Evolutionary conservation across 768 basidiomycete species (phyloP).

Genomic region (Boletus sp.): DNA sequence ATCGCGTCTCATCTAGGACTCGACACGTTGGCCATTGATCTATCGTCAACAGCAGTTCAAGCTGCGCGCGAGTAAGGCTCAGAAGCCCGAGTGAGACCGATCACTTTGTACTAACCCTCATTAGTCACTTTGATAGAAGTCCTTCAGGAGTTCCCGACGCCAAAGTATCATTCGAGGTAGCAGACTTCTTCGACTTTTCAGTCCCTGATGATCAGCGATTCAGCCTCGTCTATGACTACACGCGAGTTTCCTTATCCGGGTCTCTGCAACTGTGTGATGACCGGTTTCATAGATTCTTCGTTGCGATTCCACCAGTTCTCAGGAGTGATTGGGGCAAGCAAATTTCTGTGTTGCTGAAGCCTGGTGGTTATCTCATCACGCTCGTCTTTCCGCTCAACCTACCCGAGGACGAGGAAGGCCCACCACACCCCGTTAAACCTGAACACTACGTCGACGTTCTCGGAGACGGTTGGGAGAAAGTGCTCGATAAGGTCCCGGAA

Average conservation of each 20-base stretch:
- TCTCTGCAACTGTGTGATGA: background rate
- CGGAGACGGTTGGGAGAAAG: constrained; percentile 49
- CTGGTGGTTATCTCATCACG: constrained; percentile 62
- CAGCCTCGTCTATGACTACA: constrained; percentile 19
- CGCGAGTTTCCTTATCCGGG: background rate
- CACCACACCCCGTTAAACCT: constrained; percentile 59
- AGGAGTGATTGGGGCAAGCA: constrained; percentile 57
- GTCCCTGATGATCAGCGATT: constrained; percentile 12
- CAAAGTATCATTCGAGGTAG: constrained; percentile 19
- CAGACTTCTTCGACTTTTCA: constrained; percentile 21
- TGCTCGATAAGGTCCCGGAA: constrained; percentile 51
- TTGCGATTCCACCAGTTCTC: constrained; percentile 58
- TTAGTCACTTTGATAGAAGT: constrained; percentile 1
- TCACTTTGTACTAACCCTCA: background rate
- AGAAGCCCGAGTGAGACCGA: background rate
- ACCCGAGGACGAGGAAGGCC: constrained; percentile 48
- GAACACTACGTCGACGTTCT: constrained; percentile 56
- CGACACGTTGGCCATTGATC: constrained; percentile 18
- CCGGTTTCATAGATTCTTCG: constrained; percentile 46
- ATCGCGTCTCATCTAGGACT: constrained; percentile 18
- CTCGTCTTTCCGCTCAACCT: constrained; percentile 57
- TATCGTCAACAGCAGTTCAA: constrained; percentile 16
- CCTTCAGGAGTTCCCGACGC: background rate
- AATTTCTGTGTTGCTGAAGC: constrained; percentile 54
- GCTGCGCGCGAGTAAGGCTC: constrained; percentile 21